phyloP scores from a whole-genome alignment of 2,329 filamentous ascomycete species.

The Scytalidium sp. region DNA sequence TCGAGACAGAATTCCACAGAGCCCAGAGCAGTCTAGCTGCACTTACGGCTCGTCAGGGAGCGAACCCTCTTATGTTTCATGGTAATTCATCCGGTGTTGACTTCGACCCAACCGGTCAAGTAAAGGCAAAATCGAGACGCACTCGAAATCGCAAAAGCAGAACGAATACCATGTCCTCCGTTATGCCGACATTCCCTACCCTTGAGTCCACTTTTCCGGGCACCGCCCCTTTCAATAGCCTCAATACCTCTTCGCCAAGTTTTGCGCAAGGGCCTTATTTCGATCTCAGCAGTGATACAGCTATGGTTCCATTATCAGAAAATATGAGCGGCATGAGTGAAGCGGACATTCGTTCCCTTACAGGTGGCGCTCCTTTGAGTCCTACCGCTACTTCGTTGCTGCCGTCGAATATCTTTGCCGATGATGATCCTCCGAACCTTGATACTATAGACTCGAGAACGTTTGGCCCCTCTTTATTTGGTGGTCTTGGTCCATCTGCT shows the following conservation, averaged over 20 bases:
- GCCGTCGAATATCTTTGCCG: slow-evolving; percentile 62
- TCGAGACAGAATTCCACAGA: slow-evolving; percentile 18
- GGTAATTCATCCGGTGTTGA: slow-evolving; percentile 30
- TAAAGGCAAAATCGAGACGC: slow-evolving; percentile 32
- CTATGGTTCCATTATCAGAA: slow-evolving; percentile 26
- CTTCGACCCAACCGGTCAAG: slow-evolving; percentile 24
- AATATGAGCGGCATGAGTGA: slow-evolving; percentile 50
- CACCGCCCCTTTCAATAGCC: slow-evolving; percentile 38
- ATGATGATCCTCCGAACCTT: slow-evolving; percentile 55
- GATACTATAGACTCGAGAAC: slow-evolving; percentile 18
- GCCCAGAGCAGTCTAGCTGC: slow-evolving; percentile 10
- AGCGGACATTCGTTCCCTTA: slow-evolving; percentile 58
- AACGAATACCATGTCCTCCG: slow-evolving; percentile 31
- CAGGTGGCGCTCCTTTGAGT: slow-evolving; percentile 68
- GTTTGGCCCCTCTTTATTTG: slow-evolving; percentile 27
- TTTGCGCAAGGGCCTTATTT: slow-evolving; percentile 51
- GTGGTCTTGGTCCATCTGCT: slow-evolving; percentile 33
- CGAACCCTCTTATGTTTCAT: slow-evolving; percentile 25
- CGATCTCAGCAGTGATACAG: slow-evolving; percentile 23
- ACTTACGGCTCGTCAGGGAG: slow-evolving; percentile 19
- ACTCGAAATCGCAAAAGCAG: slow-evolving; percentile 35
- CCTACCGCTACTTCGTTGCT: slow-evolving; percentile 73
- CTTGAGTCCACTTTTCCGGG: slow-evolving; percentile 31
- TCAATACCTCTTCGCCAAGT: slow-evolving; percentile 39
- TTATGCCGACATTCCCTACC: slow-evolving; percentile 22